Conservation (phyloP, 805 yeast genomes). For the Wickerhamomyces bisporus region DNA sequence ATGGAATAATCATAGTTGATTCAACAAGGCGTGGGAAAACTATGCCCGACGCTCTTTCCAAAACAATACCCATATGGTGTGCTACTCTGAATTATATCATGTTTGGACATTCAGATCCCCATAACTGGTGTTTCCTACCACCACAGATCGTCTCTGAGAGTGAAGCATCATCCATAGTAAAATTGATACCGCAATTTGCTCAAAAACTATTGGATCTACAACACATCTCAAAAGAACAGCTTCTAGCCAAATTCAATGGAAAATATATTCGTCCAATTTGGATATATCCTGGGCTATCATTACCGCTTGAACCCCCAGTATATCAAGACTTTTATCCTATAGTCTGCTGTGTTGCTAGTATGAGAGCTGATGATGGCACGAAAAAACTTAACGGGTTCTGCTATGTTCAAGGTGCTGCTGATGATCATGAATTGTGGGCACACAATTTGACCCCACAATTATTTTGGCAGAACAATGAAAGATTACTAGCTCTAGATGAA, state of each 20-base stretch:
- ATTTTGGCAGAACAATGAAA: conserved; percentile 47
- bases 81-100: conserved; percentile 61
- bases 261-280: conserved; percentile 64
- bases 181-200: conserved; percentile 44
- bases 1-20: conserved; percentile 64
- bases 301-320: conserved; percentile 30
- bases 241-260: conserved; percentile 29
- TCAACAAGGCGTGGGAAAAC: conserved; percentile 82
- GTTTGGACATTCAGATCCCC: conserved; percentile 28
- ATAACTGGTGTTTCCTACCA: conserved; percentile 43
- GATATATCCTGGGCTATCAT: conserved; percentile 51
- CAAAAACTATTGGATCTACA: conserved; percentile 36
- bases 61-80: conserved; percentile 91
- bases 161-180: conserved; percentile 49
- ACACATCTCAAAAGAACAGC: conserved; percentile 30
- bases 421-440: conserved; percentile 89
- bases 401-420: conserved; percentile 92
- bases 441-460: conserved; percentile 44
- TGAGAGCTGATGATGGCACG: conserved; percentile 54
- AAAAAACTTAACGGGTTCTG: conserved; percentile 41
- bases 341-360: conserved; percentile 58
- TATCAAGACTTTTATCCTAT: conserved; percentile 35
- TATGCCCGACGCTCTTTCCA: conserved; percentile 83
- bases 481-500: conserved; percentile 22
- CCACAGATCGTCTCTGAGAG: conserved; percentile 47